Evolutionary conservation across 257 asterid species (phyloP), one percentile per base, ranked within the genome.

Genomic region (Nicotiana paniculata): DNA sequence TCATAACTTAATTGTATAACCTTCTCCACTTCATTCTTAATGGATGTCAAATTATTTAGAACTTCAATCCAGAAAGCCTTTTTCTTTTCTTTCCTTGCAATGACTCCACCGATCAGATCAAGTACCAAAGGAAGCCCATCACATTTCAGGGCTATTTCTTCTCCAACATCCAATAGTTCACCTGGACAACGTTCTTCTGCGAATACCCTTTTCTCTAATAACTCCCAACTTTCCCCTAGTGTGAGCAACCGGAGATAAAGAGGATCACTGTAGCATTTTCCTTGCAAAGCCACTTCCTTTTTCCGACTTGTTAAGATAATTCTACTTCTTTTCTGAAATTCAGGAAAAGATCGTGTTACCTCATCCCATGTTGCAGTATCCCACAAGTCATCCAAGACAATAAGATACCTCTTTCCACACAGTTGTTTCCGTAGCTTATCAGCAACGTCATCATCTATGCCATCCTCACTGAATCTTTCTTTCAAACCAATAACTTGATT

Each of bases 361-460:
- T 33, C 67, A 59, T 83, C 70, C 88, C 88, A 86, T 0, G 80
- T 79, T 26, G 37, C 15, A 21, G 3, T 55, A 15, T 68, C 53
- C 86, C 86, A 83, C 3, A 83, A 26, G 83, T 86, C 86, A 83
- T 86, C 88, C 55, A 86, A 17, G 15, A 86, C 85, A n/a, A 83
- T 62, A 18, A 83, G 74, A 15, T 83, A 86, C 26, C 81, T 77
- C 74, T 32, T 55, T 17, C 81, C 82, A 4, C 4, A n/a, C 10
- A 85, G n/a, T 3, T 48, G 18, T 37, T 24, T 59, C 16, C 55
- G 6, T 11, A 85, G 21, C 39, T 30, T 10, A 21, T 33, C 83
- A 59, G 57, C 83, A 75, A 85, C 39, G 5, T 53, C 26, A 0
- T 39, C 48, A 39, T 39, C 48, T 39, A 39, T 39, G 10, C 3